These are phyloP conservation scores for Fusarium agapanthi DNA, from an alignment of 2,329 filamentous ascomycete species.

Conservation along the genomic window DNA sequence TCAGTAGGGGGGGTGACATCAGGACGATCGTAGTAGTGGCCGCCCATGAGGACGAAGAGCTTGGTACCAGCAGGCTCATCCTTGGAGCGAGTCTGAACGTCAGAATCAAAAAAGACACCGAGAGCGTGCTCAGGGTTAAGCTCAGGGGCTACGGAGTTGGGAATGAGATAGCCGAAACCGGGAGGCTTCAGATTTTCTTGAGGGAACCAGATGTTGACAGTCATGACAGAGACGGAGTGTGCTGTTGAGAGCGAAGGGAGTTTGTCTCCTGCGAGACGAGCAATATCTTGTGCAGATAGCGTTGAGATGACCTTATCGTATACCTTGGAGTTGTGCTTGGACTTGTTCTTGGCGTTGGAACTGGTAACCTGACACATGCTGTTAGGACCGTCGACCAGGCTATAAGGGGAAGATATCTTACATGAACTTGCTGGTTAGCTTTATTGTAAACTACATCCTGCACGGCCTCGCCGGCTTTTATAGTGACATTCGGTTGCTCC, in stretches of 20 bases:
- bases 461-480: slow-evolving; percentile 62
- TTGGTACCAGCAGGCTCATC: slow-evolving; percentile 76
- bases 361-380: slow-evolving; percentile 25
- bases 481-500: slow-evolving; percentile 65
- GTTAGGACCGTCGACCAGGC: not conserved
- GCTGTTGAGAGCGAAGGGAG: slow-evolving; percentile 62
- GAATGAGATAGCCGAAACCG: slow-evolving; percentile 94
- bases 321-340: not conserved
- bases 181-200: slow-evolving; percentile 68
- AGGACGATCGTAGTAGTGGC: slow-evolving; percentile 80
- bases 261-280: slow-evolving; percentile 46
- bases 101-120: slow-evolving; percentile 91
- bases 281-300: slow-evolving; percentile 60
- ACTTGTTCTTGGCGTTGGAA: slow-evolving; percentile 1
- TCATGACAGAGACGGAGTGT: slow-evolving; percentile 83
- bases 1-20: slow-evolving; percentile 61
- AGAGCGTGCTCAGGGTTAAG: slow-evolving; percentile 85
- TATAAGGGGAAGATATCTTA: slow-evolving; percentile 41
- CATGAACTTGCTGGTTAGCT: slow-evolving; percentile 51
- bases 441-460: slow-evolving; percentile 54
- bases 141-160: slow-evolving; percentile 72
- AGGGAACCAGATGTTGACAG: slow-evolving; percentile 88
- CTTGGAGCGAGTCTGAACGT: slow-evolving; percentile 59
- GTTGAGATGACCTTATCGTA: slow-evolving; percentile 73
- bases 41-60: slow-evolving; percentile 92